These are phyloP conservation scores for Graphilbum ipis-grandicollis DNA, from an alignment of 2,329 filamentous ascomycete genomes.

Conservation along the genomic window DNA sequence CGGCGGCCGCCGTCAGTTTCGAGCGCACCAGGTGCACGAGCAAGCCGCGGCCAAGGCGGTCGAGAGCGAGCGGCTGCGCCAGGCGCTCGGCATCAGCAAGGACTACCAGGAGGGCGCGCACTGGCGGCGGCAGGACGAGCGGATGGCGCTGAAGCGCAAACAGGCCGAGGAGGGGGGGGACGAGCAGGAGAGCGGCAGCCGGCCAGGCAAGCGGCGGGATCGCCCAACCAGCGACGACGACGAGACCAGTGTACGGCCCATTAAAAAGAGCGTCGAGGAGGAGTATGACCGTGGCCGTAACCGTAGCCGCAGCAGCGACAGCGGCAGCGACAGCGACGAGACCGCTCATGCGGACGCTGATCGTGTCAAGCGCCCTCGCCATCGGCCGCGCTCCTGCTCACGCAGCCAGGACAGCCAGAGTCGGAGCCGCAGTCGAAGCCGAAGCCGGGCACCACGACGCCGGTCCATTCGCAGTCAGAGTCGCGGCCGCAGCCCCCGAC, in stretches of 20 bases:
- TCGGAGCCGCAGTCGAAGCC: background rate
- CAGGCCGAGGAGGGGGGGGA: slow-evolving; percentile 4
- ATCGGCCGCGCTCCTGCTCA: background rate
- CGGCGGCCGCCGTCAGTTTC: slow-evolving; percentile 38
- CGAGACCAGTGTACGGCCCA: background rate
- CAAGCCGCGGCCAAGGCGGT: slow-evolving; percentile 90
- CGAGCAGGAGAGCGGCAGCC: background rate
- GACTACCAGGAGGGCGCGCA: slow-evolving; percentile 76
- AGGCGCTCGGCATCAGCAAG: slow-evolving; percentile 71
- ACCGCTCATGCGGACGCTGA: background rate
- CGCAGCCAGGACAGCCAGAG: background rate
- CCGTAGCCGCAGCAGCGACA: slow-evolving; percentile 1
- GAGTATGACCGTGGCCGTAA: background rate
- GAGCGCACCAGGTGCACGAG: slow-evolving; percentile 90
- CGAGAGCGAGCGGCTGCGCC: slow-evolving; percentile 77
- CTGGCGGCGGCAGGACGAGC: slow-evolving; percentile 69
- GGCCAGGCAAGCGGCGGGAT: background rate
- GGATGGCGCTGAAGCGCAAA: slow-evolving; percentile 25
- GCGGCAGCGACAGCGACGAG: background rate
- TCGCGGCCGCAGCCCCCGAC: too few relatives aligned
- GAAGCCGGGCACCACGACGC: background rate
- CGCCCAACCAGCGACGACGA: background rate
- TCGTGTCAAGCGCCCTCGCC: background rate
- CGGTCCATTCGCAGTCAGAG: background rate
- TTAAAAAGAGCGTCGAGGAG: background rate